These are phyloP conservation scores for Dioscorea dumetorum DNA, from an alignment of 106 monocot species.

Conservation along the genomic window DNA sequence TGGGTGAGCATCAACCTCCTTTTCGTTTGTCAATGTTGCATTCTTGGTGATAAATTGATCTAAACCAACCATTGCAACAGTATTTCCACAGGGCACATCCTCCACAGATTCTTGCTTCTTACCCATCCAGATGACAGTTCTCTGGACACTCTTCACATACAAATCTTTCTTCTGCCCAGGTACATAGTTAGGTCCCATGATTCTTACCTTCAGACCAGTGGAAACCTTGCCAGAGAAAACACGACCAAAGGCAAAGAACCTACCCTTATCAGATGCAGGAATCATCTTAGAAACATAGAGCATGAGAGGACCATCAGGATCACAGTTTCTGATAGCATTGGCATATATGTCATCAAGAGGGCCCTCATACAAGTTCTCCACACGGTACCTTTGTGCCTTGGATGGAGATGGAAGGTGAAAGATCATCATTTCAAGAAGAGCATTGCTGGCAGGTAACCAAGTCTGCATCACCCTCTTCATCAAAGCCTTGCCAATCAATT, in stretches of 20 bases:
- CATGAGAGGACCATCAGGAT: conserved; percentile 44
- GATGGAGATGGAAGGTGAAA: conserved; percentile 47
- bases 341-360: conserved; percentile 46
- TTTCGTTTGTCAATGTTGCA: conserved; percentile 48
- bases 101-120: conserved; percentile 48
- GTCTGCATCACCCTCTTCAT: conserved; percentile 55
- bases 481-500: conserved; percentile 34
- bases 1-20: conserved; percentile 42
- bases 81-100: conserved; percentile 54
- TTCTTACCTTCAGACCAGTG: conserved; percentile 36
- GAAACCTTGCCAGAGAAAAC: conserved; percentile 39
- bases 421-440: conserved; percentile 54
- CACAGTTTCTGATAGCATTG: conserved; percentile 37
- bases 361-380: conserved; percentile 46
- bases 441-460: conserved; percentile 41
- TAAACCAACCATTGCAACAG: conserved; percentile 48
- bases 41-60: conserved; percentile 51
- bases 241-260: conserved; percentile 49
- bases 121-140: conserved; percentile 56
- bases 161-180: conserved; percentile 54
- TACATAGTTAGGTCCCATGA: conserved; percentile 50
- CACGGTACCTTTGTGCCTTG: conserved; percentile 41
- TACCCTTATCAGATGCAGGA: conserved; percentile 44
- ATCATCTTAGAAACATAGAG: conserved; percentile 52
- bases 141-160: conserved; percentile 44